Percentiles rank a stretch among this genome's conserved stretches.
Evolutionary conservation across 495 filamentous ascomycete genomes (phyloP).

Genomic region (Glarea lozoyensis): DNA sequence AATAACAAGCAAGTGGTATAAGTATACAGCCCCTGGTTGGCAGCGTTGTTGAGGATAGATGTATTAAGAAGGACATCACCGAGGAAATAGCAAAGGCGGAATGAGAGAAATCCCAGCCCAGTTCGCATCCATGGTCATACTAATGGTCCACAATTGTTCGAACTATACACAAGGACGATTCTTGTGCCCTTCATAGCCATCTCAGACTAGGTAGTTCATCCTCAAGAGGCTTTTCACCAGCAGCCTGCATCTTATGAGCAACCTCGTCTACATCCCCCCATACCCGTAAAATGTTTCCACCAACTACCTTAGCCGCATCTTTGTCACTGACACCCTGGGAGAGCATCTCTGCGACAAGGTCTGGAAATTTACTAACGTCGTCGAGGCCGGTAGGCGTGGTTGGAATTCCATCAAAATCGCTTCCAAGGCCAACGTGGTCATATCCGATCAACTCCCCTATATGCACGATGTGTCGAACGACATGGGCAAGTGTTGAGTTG

Average conservation of each 20-base stretch:
- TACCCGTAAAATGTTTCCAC: constrained; percentile 67
- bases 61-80: too few species aligned
- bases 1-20: too few species aligned
- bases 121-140: too few species aligned
- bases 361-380: constrained; percentile 79
- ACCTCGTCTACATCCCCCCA: constrained; percentile 65
- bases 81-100: too few species aligned
- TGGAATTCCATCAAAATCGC: constrained; percentile 63
- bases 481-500: constrained; percentile 69
- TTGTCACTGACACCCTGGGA: constrained; percentile 55
- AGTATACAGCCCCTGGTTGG: too few species aligned
- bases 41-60: too few species aligned
- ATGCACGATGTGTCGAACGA: constrained; percentile 65
- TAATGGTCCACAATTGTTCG: too few species aligned
- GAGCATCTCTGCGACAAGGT: constrained; percentile 66
- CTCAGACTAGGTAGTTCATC: constrained; percentile 33
- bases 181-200: too few species aligned
- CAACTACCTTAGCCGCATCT: constrained; percentile 59
- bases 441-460: constrained; percentile 63
- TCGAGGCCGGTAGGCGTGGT: constrained; percentile 51
- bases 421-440: constrained; percentile 66
- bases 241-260: constrained; percentile 48
- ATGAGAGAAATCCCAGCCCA: too few species aligned
- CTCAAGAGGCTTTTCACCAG: constrained; percentile 52
- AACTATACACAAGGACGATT: too few species aligned